Percentiles rank a stretch among this genome's conserved stretches.
phyloP scores from a whole-genome alignment of 148 eudicot species.

The Chenopodium suecicum region DNA sequence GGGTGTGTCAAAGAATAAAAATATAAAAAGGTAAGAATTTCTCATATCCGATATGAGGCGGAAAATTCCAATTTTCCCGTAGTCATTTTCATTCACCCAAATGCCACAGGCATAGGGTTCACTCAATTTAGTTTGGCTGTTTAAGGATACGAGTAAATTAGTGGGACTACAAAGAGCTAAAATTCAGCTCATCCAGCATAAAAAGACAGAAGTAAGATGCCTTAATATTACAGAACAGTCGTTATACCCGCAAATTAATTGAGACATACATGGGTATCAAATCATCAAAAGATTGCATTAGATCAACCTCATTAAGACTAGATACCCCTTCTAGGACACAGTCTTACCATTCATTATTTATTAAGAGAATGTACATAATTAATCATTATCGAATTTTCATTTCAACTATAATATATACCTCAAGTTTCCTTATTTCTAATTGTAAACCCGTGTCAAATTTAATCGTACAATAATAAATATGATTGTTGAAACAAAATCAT shows the following conservation, averaged over 20 bases:
- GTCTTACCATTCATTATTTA: background rate
- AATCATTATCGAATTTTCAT: background rate
- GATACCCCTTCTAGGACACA: background rate
- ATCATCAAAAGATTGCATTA: background rate
- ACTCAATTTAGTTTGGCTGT: background rate
- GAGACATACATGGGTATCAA: background rate
- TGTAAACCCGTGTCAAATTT: too few species aligned
- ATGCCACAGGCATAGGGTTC: background rate
- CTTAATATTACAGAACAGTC: background rate
- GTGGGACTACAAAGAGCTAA: background rate
- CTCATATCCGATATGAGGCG: too few species aligned
- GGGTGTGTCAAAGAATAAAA: too few species aligned
- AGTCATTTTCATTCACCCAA: background rate
- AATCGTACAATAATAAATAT: too few species aligned
- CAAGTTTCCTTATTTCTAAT: too few species aligned
- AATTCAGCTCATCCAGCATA: background rate
- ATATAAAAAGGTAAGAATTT: too few species aligned
- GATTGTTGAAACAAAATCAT: too few species aligned
- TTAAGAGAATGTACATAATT: background rate
- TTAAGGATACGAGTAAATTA: background rate
- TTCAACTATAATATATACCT: background rate
- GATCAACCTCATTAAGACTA: background rate
- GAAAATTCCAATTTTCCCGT: background rate
- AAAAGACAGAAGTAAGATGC: background rate
- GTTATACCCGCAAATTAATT: background rate